A percentile compares a stretch with the other conserved stretches of the same genome.
Conservation (phyloP, 2,329 filamentous ascomycete species). For the Fusarium heterosporum region DNA sequence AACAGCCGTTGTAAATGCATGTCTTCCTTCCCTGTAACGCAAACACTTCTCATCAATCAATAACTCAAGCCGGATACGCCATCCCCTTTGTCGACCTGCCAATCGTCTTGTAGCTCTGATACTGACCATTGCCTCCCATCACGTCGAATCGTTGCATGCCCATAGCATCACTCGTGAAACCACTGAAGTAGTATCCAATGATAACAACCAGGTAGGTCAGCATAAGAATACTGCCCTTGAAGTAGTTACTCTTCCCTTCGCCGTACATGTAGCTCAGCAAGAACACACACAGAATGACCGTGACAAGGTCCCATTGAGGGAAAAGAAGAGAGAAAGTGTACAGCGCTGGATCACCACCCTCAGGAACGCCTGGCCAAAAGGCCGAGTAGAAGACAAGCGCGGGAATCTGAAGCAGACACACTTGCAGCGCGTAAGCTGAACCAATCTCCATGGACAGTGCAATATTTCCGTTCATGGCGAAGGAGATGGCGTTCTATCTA, state of each 20-base stretch:
- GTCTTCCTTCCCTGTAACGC: not conserved
- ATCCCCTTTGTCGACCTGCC: conserved; percentile 57
- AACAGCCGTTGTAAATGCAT: conserved; percentile 22
- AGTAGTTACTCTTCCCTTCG: conserved; percentile 99
- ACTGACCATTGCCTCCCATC: conserved; percentile 62
- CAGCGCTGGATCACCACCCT: conserved; percentile 56
- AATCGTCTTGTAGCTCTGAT: conserved; percentile 65
- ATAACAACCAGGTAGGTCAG: conserved; percentile 93
- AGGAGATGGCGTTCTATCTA: conserved; percentile 90
- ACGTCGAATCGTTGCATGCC: conserved; percentile 65
- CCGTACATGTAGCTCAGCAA: conserved; percentile 97
- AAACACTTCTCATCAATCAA: not conserved
- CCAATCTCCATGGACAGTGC: conserved; percentile 99
- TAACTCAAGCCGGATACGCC: conserved; percentile 44
- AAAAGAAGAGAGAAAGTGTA: conserved; percentile 91
- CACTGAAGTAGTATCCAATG: conserved; percentile 89
- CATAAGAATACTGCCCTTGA: conserved; percentile 96
- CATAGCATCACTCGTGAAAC: conserved; percentile 61
- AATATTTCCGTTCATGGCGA: conserved; percentile 99
- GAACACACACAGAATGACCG: conserved; percentile 95
- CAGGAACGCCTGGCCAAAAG: conserved; percentile 66
- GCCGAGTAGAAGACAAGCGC: conserved; percentile 93
- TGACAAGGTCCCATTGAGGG: conserved; percentile 99
- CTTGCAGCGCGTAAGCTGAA: conserved; percentile 95
- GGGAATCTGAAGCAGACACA: conserved; percentile 93